These are phyloP conservation scores for Lithospermum erythrorhizon DNA, from an alignment of 257 asterid species.

Conservation along the genomic window DNA sequence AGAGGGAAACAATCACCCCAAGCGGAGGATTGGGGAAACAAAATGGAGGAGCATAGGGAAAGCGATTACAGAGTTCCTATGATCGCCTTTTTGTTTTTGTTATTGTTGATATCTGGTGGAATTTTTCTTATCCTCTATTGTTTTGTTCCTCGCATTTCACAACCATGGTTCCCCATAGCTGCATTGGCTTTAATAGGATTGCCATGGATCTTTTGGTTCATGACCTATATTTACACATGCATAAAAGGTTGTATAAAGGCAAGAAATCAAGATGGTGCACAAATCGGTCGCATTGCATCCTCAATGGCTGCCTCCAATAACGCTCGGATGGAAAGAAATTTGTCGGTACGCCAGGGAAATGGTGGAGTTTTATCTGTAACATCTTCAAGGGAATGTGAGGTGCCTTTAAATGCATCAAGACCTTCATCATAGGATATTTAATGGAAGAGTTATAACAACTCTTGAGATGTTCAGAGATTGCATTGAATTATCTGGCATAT, in stretches of 20 bases:
- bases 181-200: slow-evolving; percentile 24
- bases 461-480: not conserved
- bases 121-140: slow-evolving; percentile 20
- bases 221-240: slow-evolving; percentile 25
- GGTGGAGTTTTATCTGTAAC: slow-evolving; percentile 10
- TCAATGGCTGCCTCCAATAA: slow-evolving; percentile 1
- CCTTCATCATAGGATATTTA: slow-evolving; percentile 8
- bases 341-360: not conserved
- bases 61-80: slow-evolving; percentile 29
- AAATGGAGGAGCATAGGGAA: slow-evolving; percentile 28
- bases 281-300: not conserved
- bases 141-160: slow-evolving; percentile 17
- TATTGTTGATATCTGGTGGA: slow-evolving; percentile 24
- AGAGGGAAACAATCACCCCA: not conserved
- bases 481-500: not conserved
- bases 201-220: slow-evolving; percentile 30
- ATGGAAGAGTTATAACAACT: not conserved
- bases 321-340: slow-evolving; percentile 6
- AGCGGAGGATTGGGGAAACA: not conserved
- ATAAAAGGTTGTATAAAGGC: slow-evolving; percentile 5
- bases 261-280: not conserved
- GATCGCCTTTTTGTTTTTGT: slow-evolving; percentile 20
- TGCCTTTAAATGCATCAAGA: slow-evolving; percentile 16
- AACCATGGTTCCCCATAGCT: slow-evolving; percentile 24
- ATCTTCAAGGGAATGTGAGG: slow-evolving; percentile 22